Evolutionary conservation across 2,329 filamentous ascomycete species (phyloP), one percentile per base, ranked within the genome.

Genomic region (Fusarium humuli): DNA sequence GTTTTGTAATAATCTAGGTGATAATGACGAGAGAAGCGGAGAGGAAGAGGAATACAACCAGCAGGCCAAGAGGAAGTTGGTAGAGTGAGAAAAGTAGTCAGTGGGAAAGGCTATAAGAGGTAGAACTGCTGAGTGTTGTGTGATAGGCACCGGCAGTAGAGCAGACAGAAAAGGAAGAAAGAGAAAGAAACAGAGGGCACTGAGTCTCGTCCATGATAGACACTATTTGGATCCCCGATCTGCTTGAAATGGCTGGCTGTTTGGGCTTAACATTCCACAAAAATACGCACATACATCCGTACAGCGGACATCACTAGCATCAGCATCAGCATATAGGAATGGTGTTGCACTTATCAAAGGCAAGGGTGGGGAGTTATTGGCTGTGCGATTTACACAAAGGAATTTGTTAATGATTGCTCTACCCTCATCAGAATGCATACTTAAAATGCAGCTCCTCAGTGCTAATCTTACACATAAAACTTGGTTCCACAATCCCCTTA

Each of bases 1-100:
- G 55, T 72, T 75, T 71, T 66, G 63, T 66, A 66, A 72, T 75
- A 75, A 75, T 74, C 58, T 71, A 69, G 62, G 66, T 59, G 62
- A 70, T 53, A 55, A 68, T 57, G 44, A 42, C 52, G 30, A 49
- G 46, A 48, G 57, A 34, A 53, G n/a, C 20, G 41, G 42, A 57
- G 41, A 41, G 47, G 22, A 58, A 59, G 50, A 16, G 64, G 56
- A 65, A 65, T 69, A 61, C 57, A 70, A 48, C 52, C 62, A 53
- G 67, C 32, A 44, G 54, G 57, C 59, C 58, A 64, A 47, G 44
- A 54, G 53, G 61, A 42, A 11, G 41, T 48, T 49, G 50, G 41
- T 57, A 46, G 49, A 56, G 45, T 27, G 41, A 54, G 46, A 60
- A 53, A 45, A 64, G 16, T 42, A 61, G 32, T n/a, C 45, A 34